Conservation (phyloP, 176 grass and related monocot species). For the Zea luxurians region DNA sequence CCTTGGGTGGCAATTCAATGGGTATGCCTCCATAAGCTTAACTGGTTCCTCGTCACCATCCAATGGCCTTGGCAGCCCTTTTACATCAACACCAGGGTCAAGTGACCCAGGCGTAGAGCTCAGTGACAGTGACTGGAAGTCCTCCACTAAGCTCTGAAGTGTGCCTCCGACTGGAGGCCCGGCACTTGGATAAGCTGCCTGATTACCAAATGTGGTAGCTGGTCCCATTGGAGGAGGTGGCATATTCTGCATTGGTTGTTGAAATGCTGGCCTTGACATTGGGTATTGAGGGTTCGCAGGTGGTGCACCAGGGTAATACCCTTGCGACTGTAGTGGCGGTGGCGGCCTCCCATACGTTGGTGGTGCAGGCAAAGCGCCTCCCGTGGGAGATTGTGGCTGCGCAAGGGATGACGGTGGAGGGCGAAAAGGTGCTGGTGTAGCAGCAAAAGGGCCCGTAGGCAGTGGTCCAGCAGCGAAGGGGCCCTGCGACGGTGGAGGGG, state of each 20-base stretch:
- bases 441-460: not conserved
- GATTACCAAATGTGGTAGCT: conserved; percentile 33
- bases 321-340: conserved; percentile 33
- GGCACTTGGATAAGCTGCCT: conserved; percentile 42
- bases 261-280: conserved; percentile 30
- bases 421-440: conserved; percentile 37
- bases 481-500: not conserved
- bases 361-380: conserved; percentile 25
- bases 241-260: conserved; percentile 48
- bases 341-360: conserved; percentile 31
- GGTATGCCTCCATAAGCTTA: conserved; percentile 64
- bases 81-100: conserved; percentile 68
- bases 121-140: conserved; percentile 88
- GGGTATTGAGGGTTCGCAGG: conserved; percentile 45
- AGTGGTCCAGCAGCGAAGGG: conserved; percentile 5
- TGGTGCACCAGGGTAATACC: conserved; percentile 41
- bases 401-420: conserved; percentile 1
- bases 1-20: conserved; percentile 84
- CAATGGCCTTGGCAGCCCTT: conserved; percentile 80
- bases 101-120: conserved; percentile 70
- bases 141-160: conserved; percentile 74
- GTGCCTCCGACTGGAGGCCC: conserved; percentile 56
- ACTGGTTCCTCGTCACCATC: conserved; percentile 67
- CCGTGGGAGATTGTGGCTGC: conserved; percentile 43
- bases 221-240: conserved; percentile 49